Conservation (phyloP, 805 yeast species). For the Candida pini region DNA sequence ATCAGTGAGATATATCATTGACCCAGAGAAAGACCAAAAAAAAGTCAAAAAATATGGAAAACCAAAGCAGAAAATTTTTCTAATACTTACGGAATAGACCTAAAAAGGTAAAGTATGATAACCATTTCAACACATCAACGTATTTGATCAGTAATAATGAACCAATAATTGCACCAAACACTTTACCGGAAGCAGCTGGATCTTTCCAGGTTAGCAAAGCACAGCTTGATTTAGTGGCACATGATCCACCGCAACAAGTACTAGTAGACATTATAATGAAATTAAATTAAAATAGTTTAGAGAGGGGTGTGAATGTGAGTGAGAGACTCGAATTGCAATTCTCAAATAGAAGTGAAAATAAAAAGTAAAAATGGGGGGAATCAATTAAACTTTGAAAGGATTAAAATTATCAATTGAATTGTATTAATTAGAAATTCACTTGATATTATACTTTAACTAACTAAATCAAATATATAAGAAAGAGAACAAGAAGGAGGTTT, state of each 20-base stretch:
- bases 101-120: slow-evolving; percentile 55
- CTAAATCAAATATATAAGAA: too few relatives aligned
- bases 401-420: too few relatives aligned
- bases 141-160: slow-evolving; percentile 53
- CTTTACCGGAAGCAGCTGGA: slow-evolving; percentile 72
- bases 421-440: too few relatives aligned
- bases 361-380: too few relatives aligned
- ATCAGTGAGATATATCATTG: too few relatives aligned
- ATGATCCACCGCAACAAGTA: slow-evolving; percentile 27
- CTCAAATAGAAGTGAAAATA: too few relatives aligned
- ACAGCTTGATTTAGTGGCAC: slow-evolving; percentile 21
- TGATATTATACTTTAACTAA: too few relatives aligned
- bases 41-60: neutral
- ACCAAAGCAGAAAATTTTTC: too few relatives aligned
- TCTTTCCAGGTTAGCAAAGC: slow-evolving; percentile 65
- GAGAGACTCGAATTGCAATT: too few relatives aligned
- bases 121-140: slow-evolving; percentile 55
- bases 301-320: too few relatives aligned
- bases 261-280: neutral
- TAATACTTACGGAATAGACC: slow-evolving; percentile 36
- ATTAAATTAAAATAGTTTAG: neutral
- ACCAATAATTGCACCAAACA: slow-evolving; percentile 58
- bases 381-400: too few relatives aligned
- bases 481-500: too few relatives aligned
- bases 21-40: neutral